These are phyloP conservation scores for Boletus vermiculosoides DNA, from an alignment of 768 basidiomycete genomes.

Conservation along the genomic window DNA sequence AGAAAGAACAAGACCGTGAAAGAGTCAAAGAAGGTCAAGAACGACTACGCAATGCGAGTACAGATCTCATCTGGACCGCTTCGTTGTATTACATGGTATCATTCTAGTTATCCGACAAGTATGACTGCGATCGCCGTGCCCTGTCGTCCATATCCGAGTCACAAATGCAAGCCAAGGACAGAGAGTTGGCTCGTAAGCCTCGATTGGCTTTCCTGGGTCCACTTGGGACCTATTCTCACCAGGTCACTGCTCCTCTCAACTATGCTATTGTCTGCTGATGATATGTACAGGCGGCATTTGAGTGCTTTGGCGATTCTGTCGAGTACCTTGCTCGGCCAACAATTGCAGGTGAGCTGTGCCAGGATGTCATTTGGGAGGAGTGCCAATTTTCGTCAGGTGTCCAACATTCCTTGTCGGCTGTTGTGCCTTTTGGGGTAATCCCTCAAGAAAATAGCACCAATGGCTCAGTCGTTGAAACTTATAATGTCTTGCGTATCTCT, in stretches of 20 bases:
- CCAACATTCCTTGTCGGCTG: conserved; percentile 48
- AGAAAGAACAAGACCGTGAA: conserved; percentile 51
- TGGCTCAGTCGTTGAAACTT: conserved; percentile 73
- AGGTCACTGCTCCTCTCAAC: conserved; percentile 34
- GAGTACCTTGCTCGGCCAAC: conserved; percentile 42
- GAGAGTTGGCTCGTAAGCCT: conserved; percentile 52
- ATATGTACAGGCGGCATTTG: conserved; percentile 42
- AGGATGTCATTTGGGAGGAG: background rate
- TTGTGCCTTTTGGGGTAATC: conserved; percentile 54
- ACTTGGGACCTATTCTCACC: conserved; percentile 70
- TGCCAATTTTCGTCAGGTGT: conserved; percentile 45
- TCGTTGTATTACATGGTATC: conserved; percentile 4
- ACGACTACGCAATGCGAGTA: conserved; percentile 63
- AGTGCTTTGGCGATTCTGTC: conserved; percentile 45
- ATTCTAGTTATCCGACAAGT: conserved; percentile 80
- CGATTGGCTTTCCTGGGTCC: conserved; percentile 62
- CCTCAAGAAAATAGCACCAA: conserved; percentile 81
- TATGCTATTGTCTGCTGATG: conserved; percentile 22
- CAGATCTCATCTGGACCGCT: background rate
- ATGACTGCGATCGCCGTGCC: conserved; percentile 66
- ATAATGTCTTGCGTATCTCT: conserved; percentile 55
- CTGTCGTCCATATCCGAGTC: conserved; percentile 46
- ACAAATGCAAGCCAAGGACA: conserved; percentile 58
- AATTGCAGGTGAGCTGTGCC: conserved; percentile 38
- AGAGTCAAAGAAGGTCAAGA: conserved; percentile 78